A percentile compares a stretch with the other conserved stretches of the same genome.
Evolutionary conservation across 2,329 filamentous ascomycete species (phyloP).

Genomic region (Pseudocercospora vitis): DNA sequence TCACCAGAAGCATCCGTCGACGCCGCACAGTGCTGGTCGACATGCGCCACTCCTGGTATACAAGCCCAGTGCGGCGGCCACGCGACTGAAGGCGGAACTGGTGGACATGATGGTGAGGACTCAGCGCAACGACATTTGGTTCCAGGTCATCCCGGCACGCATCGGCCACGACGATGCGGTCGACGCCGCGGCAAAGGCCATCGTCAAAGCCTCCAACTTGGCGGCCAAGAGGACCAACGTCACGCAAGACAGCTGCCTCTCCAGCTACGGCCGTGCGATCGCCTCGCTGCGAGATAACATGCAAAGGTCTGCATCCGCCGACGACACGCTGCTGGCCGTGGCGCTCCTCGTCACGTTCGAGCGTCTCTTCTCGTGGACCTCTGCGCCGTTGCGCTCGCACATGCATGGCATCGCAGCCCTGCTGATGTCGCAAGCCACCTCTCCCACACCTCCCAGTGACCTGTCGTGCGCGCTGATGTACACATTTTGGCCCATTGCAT

Average conservation of each 20-base stretch:
- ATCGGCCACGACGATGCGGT: conserved; percentile 22
- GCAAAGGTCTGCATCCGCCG: conserved; percentile 10
- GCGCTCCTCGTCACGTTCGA: conserved; percentile 22
- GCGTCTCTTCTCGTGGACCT: conserved; percentile 22
- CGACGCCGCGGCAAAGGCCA: conserved; percentile 19
- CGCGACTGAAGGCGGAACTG: conserved; percentile 16
- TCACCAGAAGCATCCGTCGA: conserved; percentile 6
- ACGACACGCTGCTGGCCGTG: conserved; percentile 20
- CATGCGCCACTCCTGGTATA: conserved; percentile 12
- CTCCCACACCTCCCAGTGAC: conserved; percentile 14
- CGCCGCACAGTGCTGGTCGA: conserved; percentile 10
- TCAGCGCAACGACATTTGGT: conserved; percentile 22
- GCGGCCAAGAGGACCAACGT: conserved; percentile 13
- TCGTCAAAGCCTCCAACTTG: conserved; percentile 20
- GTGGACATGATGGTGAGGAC: conserved; percentile 20
- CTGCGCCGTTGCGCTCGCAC: conserved; percentile 21
- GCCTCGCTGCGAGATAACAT: conserved; percentile 18
- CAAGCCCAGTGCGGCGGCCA: conserved; percentile 16
- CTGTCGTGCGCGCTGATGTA: conserved; percentile 20
- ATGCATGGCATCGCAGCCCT: conserved; percentile 24
- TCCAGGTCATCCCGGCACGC: conserved; percentile 17
- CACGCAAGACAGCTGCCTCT: conserved; percentile 21
- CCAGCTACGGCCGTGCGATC: conserved; percentile 19
- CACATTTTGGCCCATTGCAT: conserved; percentile 22
- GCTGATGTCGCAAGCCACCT: conserved; percentile 15